These are phyloP conservation scores for Fomitopsis betulina DNA, from an alignment of 1,284 basidiomycete species.

Conservation along the genomic window DNA sequence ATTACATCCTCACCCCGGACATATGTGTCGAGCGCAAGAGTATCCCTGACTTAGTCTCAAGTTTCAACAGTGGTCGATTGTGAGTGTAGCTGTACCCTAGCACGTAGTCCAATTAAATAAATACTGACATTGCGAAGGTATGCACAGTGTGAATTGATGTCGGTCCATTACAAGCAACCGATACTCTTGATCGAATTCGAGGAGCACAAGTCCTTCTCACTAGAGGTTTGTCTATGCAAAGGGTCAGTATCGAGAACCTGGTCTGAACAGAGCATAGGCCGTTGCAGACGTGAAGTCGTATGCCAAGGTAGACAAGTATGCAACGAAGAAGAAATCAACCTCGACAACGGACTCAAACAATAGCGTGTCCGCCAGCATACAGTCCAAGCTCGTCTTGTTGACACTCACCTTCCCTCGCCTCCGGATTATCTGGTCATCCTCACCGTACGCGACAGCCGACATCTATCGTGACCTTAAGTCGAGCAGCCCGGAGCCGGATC, in stretches of 20 bases:
- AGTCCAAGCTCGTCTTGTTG: constrained; percentile 89
- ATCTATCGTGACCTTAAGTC: constrained; percentile 92
- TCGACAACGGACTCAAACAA: constrained; percentile 38
- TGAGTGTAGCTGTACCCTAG: constrained; percentile 40
- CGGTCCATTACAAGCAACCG: constrained; percentile 91
- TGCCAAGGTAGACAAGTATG: constrained; percentile 54
- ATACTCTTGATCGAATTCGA: constrained; percentile 98
- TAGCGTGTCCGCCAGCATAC: constrained; percentile 49
- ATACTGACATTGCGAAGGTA: constrained; percentile 51
- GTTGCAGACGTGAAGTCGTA: constrained; percentile 61
- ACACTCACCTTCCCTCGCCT: constrained; percentile 88
- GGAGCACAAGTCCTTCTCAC: constrained; percentile 91
- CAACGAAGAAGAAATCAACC: constrained; percentile 43
- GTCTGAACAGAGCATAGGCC: constrained; percentile 31
- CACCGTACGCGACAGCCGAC: constrained; percentile 87
- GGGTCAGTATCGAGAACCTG: background rate
- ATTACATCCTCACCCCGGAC: constrained; percentile 94
- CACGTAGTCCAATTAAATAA: background rate
- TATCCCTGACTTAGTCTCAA: constrained; percentile 84
- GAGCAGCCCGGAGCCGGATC: constrained; percentile 83
- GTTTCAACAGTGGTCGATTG: constrained; percentile 92
- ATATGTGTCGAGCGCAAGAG: constrained; percentile 98
- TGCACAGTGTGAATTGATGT: constrained; percentile 97
- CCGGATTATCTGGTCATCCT: constrained; percentile 96
- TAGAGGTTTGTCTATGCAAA: constrained; percentile 54